Percentiles rank a stretch among this genome's conserved stretches.
Evolutionary conservation across 2,329 filamentous ascomycete species (phyloP).

Genomic region (Cladobotryum protrusum): DNA sequence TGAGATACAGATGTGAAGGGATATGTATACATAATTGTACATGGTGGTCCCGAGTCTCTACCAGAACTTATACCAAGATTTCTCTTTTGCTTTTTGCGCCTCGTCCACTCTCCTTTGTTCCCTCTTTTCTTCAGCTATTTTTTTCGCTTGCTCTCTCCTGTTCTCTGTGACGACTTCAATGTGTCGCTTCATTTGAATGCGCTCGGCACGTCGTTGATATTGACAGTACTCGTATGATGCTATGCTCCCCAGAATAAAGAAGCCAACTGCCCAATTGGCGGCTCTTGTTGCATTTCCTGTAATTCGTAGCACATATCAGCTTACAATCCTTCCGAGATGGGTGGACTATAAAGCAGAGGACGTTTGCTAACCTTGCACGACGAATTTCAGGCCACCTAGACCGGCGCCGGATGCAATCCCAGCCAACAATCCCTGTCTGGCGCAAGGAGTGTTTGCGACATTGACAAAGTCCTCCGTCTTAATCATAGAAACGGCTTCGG

Average conservation of each 20-base stretch:
- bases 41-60: constrained; percentile 22
- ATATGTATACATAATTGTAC: constrained; percentile 12
- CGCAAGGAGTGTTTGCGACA: constrained; percentile 75
- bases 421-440: constrained; percentile 72
- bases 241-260: constrained; percentile 64
- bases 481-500: constrained; percentile 61
- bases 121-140: constrained; percentile 37
- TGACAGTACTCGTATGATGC: constrained; percentile 81
- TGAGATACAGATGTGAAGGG: background rate
- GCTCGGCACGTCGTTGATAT: constrained; percentile 65
- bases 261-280: constrained; percentile 79
- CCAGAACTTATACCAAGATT: constrained; percentile 54
- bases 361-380: constrained; percentile 61
- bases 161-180: constrained; percentile 58
- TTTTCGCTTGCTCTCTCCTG: constrained; percentile 42
- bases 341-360: background rate
- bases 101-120: constrained; percentile 26
- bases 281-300: constrained; percentile 40
- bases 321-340: background rate
- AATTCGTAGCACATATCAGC: background rate
- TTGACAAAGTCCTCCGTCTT: constrained; percentile 62
- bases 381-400: constrained; percentile 65
- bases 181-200: constrained; percentile 75
- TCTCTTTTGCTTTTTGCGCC: constrained; percentile 30
- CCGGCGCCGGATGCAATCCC: constrained; percentile 77